Evolutionary conservation across 208 protist genomes (phyloP).

Genomic region (Trypanosoma platydactyli): DNA sequence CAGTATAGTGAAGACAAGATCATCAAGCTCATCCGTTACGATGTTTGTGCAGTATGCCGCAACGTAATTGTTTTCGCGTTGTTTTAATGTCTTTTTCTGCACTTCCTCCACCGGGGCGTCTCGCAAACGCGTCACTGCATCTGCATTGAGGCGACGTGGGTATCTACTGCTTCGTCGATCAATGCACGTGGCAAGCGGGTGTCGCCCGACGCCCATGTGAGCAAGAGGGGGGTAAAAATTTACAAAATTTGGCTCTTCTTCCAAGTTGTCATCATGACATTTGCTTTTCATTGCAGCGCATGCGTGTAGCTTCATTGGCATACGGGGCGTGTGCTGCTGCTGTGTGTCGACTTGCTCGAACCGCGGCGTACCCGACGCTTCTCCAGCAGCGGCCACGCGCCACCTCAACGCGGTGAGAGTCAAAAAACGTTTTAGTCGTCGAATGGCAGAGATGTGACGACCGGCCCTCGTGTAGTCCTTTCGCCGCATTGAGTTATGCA

Average conservation of each 20-base stretch:
- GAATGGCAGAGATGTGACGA: background rate
- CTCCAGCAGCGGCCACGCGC: background rate
- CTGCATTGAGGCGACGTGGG: constrained; percentile 19
- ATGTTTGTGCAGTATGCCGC: constrained; percentile 47
- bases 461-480: constrained; percentile 13
- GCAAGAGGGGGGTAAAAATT: constrained; percentile 48
- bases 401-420: background rate
- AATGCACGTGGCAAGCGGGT: constrained; percentile 32
- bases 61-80: constrained; percentile 28
- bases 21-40: constrained; percentile 59
- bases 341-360: constrained; percentile 9
- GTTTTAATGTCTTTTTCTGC: background rate
- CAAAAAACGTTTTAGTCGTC: constrained; percentile 12
- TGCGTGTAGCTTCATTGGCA: background rate
- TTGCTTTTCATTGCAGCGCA: background rate
- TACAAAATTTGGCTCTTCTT: constrained; percentile 8
- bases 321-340: constrained; percentile 22
- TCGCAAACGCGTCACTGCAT: constrained; percentile 17
- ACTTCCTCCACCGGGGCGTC: background rate
- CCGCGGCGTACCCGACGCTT: constrained; percentile 1
- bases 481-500: constrained; percentile 37
- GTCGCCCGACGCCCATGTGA: constrained; percentile 40
- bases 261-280: background rate
- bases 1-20: constrained; percentile 63
- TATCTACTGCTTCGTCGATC: constrained; percentile 54